Evolutionary conservation across 2,329 filamentous ascomycete species (phyloP).

Genomic region (Basipetospora chlamydospora): DNA sequence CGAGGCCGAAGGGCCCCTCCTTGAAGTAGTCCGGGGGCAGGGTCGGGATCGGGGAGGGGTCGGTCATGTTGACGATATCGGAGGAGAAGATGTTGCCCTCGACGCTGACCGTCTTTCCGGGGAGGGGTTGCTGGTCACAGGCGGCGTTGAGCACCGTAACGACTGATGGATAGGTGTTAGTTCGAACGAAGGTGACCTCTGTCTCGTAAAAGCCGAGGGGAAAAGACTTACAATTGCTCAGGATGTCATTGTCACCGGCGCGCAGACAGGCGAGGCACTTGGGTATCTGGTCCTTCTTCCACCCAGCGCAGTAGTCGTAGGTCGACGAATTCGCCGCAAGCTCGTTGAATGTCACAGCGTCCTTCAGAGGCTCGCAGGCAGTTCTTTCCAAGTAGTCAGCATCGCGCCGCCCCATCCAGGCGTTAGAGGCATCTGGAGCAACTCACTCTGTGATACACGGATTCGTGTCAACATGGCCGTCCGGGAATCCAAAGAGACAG

Average conservation of each 20-base stretch:
- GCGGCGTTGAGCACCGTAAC: constrained; percentile 38
- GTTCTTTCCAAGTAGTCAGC: constrained; percentile 23
- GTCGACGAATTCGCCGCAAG: constrained; percentile 27
- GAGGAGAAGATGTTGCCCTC: constrained; percentile 38
- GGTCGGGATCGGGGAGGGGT: constrained; percentile 25
- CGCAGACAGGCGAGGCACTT: constrained; percentile 35
- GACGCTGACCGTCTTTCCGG: constrained; percentile 32
- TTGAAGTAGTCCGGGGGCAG: constrained; percentile 25
- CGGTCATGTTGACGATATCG: constrained; percentile 31
- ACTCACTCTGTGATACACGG: constrained; percentile 38
- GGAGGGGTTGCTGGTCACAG: constrained; percentile 34
- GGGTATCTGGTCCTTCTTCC: constrained; percentile 23
- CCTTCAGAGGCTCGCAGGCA: constrained; percentile 34
- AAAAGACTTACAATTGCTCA: constrained; percentile 37
- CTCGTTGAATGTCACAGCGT: constrained; percentile 33
- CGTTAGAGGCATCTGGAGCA: neutral
- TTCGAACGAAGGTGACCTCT: neutral
- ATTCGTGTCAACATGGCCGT: constrained; percentile 21
- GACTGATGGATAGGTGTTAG: constrained; percentile 22
- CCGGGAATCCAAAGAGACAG: constrained; percentile 37
- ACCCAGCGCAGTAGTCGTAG: constrained; percentile 40
- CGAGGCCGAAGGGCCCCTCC: constrained; percentile 32
- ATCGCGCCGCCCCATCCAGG: neutral
- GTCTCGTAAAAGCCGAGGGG: neutral
- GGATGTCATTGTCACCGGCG: constrained; percentile 20